A percentile compares a stretch with the other conserved stretches of the same genome.
Conservation (phyloP, 768 basidiomycete species). For the Leccinum subtestaceum region DNA sequence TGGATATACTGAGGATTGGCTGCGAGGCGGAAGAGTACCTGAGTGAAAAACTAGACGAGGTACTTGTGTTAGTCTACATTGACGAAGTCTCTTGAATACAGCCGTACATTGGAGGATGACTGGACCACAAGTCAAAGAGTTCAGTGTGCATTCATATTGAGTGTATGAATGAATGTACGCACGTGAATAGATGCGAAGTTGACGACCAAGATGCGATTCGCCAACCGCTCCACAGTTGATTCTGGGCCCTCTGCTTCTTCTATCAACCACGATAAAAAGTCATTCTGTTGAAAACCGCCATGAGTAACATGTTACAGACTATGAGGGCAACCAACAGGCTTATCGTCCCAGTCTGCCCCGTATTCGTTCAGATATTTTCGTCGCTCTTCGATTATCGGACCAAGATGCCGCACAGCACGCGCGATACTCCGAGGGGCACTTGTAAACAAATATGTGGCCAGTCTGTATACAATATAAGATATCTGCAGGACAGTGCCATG, state of each 20-base stretch:
- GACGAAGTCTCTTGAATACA: too few relatives aligned
- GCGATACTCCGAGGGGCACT: not conserved
- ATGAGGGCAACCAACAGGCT: slow-evolving; percentile 27
- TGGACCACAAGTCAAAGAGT: not conserved
- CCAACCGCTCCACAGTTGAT: slow-evolving; percentile 20
- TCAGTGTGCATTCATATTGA: not conserved
- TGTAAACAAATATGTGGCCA: not conserved
- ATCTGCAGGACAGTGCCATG: not conserved
- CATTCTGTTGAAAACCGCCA: slow-evolving; percentile 22
- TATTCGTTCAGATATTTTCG: slow-evolving; percentile 16
- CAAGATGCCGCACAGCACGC: slow-evolving; percentile 10
- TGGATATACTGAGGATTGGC: not conserved
- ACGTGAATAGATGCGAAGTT: slow-evolving; percentile 27
- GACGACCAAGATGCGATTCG: slow-evolving; percentile 10
- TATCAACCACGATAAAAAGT: slow-evolving; percentile 34
- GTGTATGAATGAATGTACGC: not conserved
- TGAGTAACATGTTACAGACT: not conserved
- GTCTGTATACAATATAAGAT: not conserved
- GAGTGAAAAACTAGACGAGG: not conserved
- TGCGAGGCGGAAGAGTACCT: not conserved
- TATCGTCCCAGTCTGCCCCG: slow-evolving; percentile 28
- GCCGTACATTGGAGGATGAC: not conserved
- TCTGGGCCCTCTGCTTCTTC: slow-evolving; percentile 22
- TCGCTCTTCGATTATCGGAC: slow-evolving; percentile 32
- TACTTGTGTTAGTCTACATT: not conserved